Evolutionary conservation across 441 rosid genomes (phyloP), one percentile per base, ranked within the genome.

Genomic region (Adansonia grandidieri): DNA sequence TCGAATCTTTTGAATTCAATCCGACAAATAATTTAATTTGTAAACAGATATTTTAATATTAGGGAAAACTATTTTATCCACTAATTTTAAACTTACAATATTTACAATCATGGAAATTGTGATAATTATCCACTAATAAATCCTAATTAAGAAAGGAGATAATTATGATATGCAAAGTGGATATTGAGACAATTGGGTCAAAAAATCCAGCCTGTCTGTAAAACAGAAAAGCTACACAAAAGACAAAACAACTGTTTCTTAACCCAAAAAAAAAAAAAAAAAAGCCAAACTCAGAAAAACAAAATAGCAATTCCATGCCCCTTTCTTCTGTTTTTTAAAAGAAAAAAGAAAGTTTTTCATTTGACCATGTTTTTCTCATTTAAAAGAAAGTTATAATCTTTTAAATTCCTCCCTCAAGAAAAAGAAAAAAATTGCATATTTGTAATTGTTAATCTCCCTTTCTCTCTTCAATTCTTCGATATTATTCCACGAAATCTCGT

Each of bases 361-460:
- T 11, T 8, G 32, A 15, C 84, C 81, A 74, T 77, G 69, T 62
- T 81, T 83, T 83, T 78, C 69, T 74, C 80, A 19, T 47, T 40
- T 75, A 20, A 62, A 75, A 75, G 17, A 19, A 62, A 11, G 2
- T 65, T 65, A 1, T n/a, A 17, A 44, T 67, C 53, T 44, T 66
- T 67, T 44, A 67, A 40, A 14, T 69, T 48, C 6, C 22, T 22
- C 73, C 57, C 54, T 6, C 28, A 3, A 9, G 22, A 9, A 51
- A 50, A 63, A 24, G 4, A 45, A 66, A 63, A 22, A 48, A 22
- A 20, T 6, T 40, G 19, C 28, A 22, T 69, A 42, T 22, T 69
- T 69, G 57, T 3, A 45, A 48, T 14, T 24, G 57, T 51, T 50
- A 9, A 1, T 13, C 44, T 71, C 61, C 4, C 60, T 32, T 32